Base-by-base conservation (phyloP, 2,329 filamentous ascomycete genomes). In the Aspergillus latus region DNA sequence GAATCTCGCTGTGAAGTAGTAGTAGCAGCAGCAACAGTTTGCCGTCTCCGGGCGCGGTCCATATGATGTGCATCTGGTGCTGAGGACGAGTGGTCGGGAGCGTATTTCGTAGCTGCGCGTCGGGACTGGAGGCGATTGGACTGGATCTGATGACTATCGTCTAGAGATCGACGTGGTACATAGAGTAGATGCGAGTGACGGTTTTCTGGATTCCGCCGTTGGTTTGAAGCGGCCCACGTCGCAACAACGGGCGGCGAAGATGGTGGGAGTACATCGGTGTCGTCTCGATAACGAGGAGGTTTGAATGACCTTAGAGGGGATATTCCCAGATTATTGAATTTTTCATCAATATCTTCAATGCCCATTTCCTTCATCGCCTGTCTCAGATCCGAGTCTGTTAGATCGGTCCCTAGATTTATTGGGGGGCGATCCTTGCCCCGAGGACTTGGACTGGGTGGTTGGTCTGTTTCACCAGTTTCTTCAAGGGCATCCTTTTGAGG, bases 381-480 rank as follows among this genome's bases (percentile, higher is more conserved):
- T 49, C 65, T 65, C 21, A 67, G 51, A 39, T 71, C 64, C 7
- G 67, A 42, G 28, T 65, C 61, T 30, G 56, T 54, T 1, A 61
- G 54, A 29, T 56, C 49, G 11, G 49, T 60, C 30, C 53, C 53
- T 9, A 58, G 37, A 5, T 43, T 37, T 34, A 49, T 60, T 6
- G 58, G 52, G 46, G 61, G 64, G 28, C 66, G 64, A n/a, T 63
- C 62, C 55, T 74, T 73, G 29, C 67, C 71, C 5, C 67, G 70
- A 28, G 68, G 70, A 50, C 70, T 73, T 32, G 71, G 71, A 45
- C 71, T 73, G 8, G 66, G 66, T 5, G 71, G 71, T 37, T 64
- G 62, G 5, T 71, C 70, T 1, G 67, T 56, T 34, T 73, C 71
- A 5, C 66, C 65, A 3, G 65, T 70, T 13, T 63, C 64, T n/a